Conservation (phyloP, 305 asterid species). For the Ilex paraguariensis region DNA sequence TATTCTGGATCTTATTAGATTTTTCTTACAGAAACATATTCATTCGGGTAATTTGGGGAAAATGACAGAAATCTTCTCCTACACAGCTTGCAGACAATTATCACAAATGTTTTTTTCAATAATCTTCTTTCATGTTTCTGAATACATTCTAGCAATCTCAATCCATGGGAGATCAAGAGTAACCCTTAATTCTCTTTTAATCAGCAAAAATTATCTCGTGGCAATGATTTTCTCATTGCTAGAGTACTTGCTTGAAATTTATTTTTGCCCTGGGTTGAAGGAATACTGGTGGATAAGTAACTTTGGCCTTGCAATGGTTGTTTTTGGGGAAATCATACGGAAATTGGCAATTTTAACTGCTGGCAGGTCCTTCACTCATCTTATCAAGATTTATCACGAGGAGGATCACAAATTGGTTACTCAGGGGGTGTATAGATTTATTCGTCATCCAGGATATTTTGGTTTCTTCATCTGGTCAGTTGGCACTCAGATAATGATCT, state of each 20-base stretch:
- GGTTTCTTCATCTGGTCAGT: constrained; percentile 86
- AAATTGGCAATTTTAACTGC: constrained; percentile 83
- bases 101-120: constrained; percentile 57
- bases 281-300: constrained; percentile 65
- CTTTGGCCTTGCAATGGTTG: constrained; percentile 57
- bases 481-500: constrained; percentile 82
- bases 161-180: constrained; percentile 64
- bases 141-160: constrained; percentile 57
- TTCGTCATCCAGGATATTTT: constrained; percentile 76
- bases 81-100: constrained; percentile 60
- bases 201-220: constrained; percentile 54
- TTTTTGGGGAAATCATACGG: constrained; percentile 64
- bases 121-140: constrained; percentile 66
- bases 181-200: constrained; percentile 55
- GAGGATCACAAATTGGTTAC: constrained; percentile 67
- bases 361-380: constrained; percentile 79
- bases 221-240: constrained; percentile 67
- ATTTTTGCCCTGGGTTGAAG: constrained; percentile 63
- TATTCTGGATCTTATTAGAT: constrained; percentile 11
- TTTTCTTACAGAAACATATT: constrained; percentile 22
- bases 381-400: constrained; percentile 54
- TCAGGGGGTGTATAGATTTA: constrained; percentile 49
- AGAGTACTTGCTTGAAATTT: constrained; percentile 63
- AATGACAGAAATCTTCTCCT: constrained; percentile 61
- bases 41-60: constrained; percentile 19